These are phyloP conservation scores for Boletus calvinii DNA, from an alignment of 1,284 basidiomycete genomes.

Conservation along the genomic window DNA sequence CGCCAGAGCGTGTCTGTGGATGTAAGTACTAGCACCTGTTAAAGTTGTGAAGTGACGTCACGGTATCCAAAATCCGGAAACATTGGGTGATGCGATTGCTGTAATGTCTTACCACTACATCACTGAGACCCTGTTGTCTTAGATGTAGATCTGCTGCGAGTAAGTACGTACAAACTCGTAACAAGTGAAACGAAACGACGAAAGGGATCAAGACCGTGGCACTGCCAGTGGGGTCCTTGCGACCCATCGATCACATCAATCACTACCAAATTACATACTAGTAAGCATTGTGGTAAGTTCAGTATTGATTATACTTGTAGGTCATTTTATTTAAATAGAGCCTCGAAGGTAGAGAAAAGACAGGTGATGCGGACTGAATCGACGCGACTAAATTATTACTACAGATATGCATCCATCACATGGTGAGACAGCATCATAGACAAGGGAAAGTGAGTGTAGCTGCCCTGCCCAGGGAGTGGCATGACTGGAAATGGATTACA, in stretches of 20 bases:
- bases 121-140: slow-evolving; percentile 11
- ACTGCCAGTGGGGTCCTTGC: too few relatives aligned
- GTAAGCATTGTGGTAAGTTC: too few relatives aligned
- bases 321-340: background rate
- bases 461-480: background rate
- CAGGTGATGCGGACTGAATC: slow-evolving; percentile 11
- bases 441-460: background rate
- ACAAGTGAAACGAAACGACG: background rate
- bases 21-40: background rate
- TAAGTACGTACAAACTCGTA: background rate
- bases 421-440: slow-evolving; percentile 1
- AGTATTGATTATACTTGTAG: slow-evolving; percentile 1
- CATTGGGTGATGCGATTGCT: background rate
- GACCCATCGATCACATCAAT: too few relatives aligned
- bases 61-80: background rate
- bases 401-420: background rate
- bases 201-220: background rate
- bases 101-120: slow-evolving; percentile 1
- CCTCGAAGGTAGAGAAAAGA: slow-evolving; percentile 4
- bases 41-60: background rate
- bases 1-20: background rate
- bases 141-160: background rate
- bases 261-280: too few relatives aligned
- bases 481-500: slow-evolving; percentile 3
- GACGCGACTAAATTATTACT: slow-evolving; percentile 1